phyloP scores from a whole-genome alignment of 2,329 filamentous ascomycete genomes.

The Colletotrichum agaves region DNA sequence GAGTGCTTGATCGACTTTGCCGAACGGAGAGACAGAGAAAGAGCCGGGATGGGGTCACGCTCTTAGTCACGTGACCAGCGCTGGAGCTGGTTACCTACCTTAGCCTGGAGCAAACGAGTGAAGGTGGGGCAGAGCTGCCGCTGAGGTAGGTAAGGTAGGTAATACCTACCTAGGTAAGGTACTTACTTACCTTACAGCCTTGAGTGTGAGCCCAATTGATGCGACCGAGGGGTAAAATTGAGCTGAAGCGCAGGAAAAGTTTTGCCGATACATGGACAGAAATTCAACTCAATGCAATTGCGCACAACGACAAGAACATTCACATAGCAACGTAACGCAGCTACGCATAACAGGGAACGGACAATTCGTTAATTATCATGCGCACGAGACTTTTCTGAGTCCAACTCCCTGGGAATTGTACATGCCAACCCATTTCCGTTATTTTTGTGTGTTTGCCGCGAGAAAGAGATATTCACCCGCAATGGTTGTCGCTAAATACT shows the following conservation, averaged over 20 bases:
- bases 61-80: slow-evolving; percentile 46
- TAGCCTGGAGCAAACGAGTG: slow-evolving; percentile 2
- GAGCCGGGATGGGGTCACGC: slow-evolving; percentile 40
- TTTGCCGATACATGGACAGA: neutral
- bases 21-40: slow-evolving; percentile 49
- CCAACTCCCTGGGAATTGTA: slow-evolving; percentile 40
- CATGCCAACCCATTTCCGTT: slow-evolving; percentile 41
- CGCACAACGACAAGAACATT: too few species aligned
- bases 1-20: slow-evolving; percentile 58
- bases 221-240: slow-evolving; percentile 27
- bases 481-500: slow-evolving; percentile 71
- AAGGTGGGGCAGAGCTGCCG: slow-evolving; percentile 31
- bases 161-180: too few species aligned
- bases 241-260: neutral
- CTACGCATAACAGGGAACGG: neutral
- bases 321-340: neutral
- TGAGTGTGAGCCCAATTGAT: slow-evolving; percentile 14
- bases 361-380: slow-evolving; percentile 32
- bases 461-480: slow-evolving; percentile 14
- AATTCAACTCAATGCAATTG: neutral
- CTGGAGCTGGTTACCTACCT: neutral
- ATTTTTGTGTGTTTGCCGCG: slow-evolving; percentile 33
- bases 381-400: slow-evolving; percentile 36
- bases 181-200: too few species aligned
- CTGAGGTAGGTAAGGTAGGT: too few species aligned